Evolutionary conservation across 306 rosid species (phyloP).

Genomic region (Abrus precatorius): DNA sequence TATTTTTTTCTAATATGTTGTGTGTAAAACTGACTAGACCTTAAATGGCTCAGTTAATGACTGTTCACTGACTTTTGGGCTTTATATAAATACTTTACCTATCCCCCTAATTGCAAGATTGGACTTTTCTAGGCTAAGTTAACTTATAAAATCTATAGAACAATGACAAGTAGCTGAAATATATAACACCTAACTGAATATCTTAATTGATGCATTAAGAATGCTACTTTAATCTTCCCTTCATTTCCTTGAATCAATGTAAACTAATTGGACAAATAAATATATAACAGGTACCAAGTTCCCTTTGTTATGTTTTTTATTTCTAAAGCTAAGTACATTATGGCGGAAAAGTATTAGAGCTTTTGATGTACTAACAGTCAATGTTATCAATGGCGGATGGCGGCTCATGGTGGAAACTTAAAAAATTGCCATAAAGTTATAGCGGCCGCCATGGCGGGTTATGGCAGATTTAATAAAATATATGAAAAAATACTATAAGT

Average conservation of each 20-base stretch:
- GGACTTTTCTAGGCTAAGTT: background rate
- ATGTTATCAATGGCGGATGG: no score
- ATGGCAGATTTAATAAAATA: no score
- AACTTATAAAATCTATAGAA: background rate
- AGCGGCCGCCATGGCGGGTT: no score
- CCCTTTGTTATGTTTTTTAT: background rate
- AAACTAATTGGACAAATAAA: background rate
- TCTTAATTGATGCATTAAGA: background rate
- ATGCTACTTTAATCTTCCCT: background rate
- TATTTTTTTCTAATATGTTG: background rate
- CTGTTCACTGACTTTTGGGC: background rate
- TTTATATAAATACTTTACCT: background rate
- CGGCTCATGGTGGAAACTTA: no score
- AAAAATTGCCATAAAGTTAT: no score
- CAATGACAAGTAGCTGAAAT: background rate
- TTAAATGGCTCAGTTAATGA: background rate
- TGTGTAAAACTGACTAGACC: background rate
- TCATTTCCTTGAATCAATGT: constrained; percentile 24
- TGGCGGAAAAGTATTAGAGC: constrained; percentile 5
- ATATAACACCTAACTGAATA: background rate
- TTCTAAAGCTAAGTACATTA: constrained; percentile 9
- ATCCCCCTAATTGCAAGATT: background rate
- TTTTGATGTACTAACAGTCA: constrained; percentile 1
- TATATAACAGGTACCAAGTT: background rate
- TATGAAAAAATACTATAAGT: no score